Conservation (phyloP, 441 rosid genomes). For the Jatropha podagrica region DNA sequence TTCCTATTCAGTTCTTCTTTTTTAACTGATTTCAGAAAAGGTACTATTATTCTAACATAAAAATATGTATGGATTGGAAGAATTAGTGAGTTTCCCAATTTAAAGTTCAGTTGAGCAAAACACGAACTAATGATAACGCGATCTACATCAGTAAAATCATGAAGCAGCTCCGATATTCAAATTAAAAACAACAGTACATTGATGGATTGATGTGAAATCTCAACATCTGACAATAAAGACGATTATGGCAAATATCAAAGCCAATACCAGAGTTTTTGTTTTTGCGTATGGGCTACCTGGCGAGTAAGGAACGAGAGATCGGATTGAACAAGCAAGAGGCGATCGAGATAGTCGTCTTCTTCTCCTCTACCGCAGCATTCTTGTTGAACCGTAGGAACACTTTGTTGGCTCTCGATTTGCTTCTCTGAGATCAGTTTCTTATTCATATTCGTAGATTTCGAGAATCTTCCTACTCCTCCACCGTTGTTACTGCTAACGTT, state of each 20-base stretch:
- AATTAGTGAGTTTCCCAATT: background rate
- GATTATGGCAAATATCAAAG: background rate
- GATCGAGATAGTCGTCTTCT: constrained; percentile 45
- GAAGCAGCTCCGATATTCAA: background rate
- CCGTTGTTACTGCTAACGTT: background rate
- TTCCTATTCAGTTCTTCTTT: background rate
- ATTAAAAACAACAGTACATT: background rate
- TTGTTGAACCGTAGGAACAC: background rate
- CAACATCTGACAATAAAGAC: background rate
- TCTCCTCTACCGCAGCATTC: constrained; percentile 22
- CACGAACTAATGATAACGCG: background rate
- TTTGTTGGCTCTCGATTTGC: background rate
- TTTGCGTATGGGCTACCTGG: constrained; percentile 39
- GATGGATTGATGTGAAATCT: no score
- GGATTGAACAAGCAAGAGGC: constrained; percentile 66
- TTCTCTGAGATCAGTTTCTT: constrained; percentile 25
- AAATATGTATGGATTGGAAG: background rate
- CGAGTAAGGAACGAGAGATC: constrained; percentile 53
- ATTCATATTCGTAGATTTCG: constrained; percentile 25
- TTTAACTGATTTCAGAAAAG: background rate
- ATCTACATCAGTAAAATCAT: background rate
- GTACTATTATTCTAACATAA: background rate
- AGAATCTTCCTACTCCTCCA: constrained; percentile 19
- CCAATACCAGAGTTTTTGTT: background rate
- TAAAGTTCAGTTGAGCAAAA: background rate